These are phyloP conservation scores for Aspergillus panamensis DNA, from an alignment of 495 filamentous ascomycete species.

Conservation along the genomic window DNA sequence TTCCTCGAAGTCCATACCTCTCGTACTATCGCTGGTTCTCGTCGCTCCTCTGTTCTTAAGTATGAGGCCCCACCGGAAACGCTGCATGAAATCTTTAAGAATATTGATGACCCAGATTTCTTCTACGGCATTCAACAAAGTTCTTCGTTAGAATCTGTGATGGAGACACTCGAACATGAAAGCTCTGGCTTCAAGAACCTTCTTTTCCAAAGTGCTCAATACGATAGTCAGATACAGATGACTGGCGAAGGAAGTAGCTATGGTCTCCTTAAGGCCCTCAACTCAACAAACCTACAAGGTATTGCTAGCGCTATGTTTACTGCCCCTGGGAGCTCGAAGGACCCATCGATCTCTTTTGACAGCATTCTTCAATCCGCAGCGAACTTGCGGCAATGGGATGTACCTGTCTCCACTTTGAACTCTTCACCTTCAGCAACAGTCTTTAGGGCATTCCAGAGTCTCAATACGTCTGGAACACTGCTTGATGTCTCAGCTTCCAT, in stretches of 20 bases:
- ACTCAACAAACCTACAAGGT: slow-evolving; percentile 46
- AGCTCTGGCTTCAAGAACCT: slow-evolving; percentile 82
- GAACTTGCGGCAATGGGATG: slow-evolving; percentile 89
- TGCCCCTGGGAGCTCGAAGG: slow-evolving; percentile 25
- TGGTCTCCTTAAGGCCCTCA: slow-evolving; percentile 43
- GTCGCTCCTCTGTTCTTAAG: slow-evolving; percentile 62
- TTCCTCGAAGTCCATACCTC: slow-evolving; percentile 72
- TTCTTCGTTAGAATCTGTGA: slow-evolving; percentile 68
- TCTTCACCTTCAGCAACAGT: slow-evolving; percentile 62
- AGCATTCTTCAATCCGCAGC: slow-evolving; percentile 77
- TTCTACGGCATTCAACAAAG: slow-evolving; percentile 90
- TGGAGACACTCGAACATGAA: slow-evolving; percentile 88
- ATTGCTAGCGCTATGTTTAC: slow-evolving; percentile 46
- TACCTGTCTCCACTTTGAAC: slow-evolving; percentile 64
- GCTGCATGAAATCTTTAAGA: slow-evolving; percentile 76
- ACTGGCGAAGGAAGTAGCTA: slow-evolving; percentile 47
- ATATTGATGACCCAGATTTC: slow-evolving; percentile 90
- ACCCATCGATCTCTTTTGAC: slow-evolving; percentile 49
- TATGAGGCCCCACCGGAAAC: slow-evolving; percentile 60
- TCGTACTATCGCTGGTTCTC: slow-evolving; percentile 51
- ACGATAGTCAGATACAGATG: slow-evolving; percentile 73
- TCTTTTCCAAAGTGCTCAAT: slow-evolving; percentile 85
- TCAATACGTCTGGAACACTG: slow-evolving; percentile 63
- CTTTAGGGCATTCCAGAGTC: slow-evolving; percentile 74
- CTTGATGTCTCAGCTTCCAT: slow-evolving; percentile 48